A percentile compares a stretch with the other conserved stretches of the same genome.
phyloP scores from a whole-genome alignment of 768 basidiomycete species.

The Mycena indigotica region DNA sequence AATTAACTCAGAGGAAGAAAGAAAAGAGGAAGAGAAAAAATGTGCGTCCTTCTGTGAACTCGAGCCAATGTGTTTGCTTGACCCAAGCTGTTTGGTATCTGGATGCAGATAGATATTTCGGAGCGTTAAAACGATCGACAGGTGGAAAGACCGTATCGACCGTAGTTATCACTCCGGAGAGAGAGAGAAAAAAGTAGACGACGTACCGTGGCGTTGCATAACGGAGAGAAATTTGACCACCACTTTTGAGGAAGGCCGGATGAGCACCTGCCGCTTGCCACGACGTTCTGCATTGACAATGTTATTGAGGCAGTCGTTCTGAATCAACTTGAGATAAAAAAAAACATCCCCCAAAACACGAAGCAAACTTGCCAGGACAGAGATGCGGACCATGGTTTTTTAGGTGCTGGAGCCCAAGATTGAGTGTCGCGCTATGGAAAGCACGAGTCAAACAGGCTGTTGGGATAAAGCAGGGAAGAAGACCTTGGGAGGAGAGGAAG shows the following conservation, averaged over 20 bases:
- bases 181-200: conserved; percentile 5
- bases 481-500: conserved; percentile 24
- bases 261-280: conserved; percentile 98
- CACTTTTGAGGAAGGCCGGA: conserved; percentile 97
- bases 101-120: conserved; percentile 63
- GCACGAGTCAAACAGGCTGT: conserved; percentile 77
- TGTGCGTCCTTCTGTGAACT: conserved; percentile 64
- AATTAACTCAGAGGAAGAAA: conserved; percentile 20
- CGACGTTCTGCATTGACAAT: conserved; percentile 99
- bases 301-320: conserved; percentile 67
- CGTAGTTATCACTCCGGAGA: conserved; percentile 85
- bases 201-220: conserved; percentile 96
- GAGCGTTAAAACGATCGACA: conserved; percentile 83
- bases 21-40: conserved; percentile 20
- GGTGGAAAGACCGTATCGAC: conserved; percentile 64
- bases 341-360: conserved; percentile 28
- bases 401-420: conserved; percentile 55
- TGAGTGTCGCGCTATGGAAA: conserved; percentile 84
- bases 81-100: conserved; percentile 65
- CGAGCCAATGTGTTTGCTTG: conserved; percentile 37
- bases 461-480: conserved; percentile 21
- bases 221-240: conserved; percentile 96
- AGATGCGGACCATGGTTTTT: conserved; percentile 79
- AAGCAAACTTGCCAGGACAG: conserved; percentile 74
- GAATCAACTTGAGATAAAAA: background rate